phyloP scores from a whole-genome alignment of 257 asterid species.

The Solanum phureja region DNA sequence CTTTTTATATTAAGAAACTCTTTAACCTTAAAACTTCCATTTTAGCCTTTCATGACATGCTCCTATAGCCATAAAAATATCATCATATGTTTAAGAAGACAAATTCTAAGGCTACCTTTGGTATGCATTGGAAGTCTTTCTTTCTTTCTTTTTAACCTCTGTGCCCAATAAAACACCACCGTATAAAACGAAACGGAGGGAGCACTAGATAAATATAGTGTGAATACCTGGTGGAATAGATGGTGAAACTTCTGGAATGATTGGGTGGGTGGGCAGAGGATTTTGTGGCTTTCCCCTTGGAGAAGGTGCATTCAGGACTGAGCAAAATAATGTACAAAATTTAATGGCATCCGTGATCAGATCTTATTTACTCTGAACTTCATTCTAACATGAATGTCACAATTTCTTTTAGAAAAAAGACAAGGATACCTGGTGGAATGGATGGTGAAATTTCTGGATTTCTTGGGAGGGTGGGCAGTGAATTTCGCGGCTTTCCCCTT shows the following conservation, averaged over 20 bases:
- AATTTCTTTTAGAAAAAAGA: background rate
- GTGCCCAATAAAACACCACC: too few species aligned
- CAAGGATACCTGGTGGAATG: conserved; percentile 33
- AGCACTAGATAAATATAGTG: too few species aligned
- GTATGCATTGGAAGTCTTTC: too few species aligned
- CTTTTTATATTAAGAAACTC: too few species aligned
- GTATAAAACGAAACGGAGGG: too few species aligned
- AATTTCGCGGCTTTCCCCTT: conserved; percentile 14
- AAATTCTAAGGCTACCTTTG: too few species aligned
- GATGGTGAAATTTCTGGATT: conserved; percentile 30
- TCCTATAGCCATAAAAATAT: too few species aligned
- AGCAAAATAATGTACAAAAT: background rate
- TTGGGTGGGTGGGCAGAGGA: conserved; percentile 2
- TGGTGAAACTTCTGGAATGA: conserved; percentile 10
- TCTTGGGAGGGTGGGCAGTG: conserved; percentile 20
- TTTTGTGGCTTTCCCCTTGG: conserved; percentile 4
- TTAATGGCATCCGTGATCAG: conserved; percentile 1
- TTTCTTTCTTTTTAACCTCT: too few species aligned
- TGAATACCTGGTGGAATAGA: too few species aligned
- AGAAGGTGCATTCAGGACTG: conserved; percentile 8
- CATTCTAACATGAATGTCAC: background rate
- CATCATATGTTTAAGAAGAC: too few species aligned
- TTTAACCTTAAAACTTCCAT: too few species aligned
- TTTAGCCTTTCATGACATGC: too few species aligned
- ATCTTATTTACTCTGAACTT: background rate